Percentiles rank a stretch among this genome's conserved stretches.
phyloP scores from a whole-genome alignment of 139 green algal genomes.

The Volvox africanus region DNA sequence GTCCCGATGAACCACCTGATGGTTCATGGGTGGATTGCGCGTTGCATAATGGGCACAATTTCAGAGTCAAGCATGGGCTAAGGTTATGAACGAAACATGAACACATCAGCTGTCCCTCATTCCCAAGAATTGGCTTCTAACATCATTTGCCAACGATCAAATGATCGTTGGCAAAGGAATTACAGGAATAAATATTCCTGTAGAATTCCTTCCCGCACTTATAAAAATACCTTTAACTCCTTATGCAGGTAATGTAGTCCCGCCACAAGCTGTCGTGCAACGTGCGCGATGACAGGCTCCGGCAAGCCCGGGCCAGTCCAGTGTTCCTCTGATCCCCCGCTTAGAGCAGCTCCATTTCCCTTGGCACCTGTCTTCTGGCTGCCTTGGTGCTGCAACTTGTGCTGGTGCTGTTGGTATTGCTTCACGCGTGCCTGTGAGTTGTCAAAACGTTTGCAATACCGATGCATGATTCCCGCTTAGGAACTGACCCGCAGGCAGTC shows the following conservation, averaged over 20 bases:
- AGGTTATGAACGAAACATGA: too few relatives aligned
- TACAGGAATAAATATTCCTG: too few relatives aligned
- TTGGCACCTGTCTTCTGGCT: background rate
- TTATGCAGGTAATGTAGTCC: slow-evolving; percentile 76
- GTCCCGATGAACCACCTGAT: slow-evolving; percentile 79
- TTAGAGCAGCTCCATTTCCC: background rate
- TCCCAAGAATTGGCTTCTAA: too few relatives aligned
- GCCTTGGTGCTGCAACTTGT: slow-evolving; percentile 2
- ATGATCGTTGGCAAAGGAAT: too few relatives aligned
- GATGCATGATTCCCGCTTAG: too few relatives aligned
- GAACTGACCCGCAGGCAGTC: too few relatives aligned
- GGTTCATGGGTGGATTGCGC: background rate
- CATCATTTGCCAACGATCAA: too few relatives aligned
- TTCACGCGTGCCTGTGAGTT: slow-evolving; percentile 15
- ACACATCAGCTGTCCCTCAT: too few relatives aligned
- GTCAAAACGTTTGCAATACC: too few relatives aligned
- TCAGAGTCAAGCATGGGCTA: too few relatives aligned
- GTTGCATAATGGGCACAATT: too few relatives aligned
- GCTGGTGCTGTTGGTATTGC: slow-evolving; percentile 45
- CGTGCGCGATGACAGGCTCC: slow-evolving; percentile 64
- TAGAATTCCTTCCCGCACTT: too few relatives aligned
- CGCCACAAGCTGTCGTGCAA: slow-evolving; percentile 66
- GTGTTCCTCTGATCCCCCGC: background rate
- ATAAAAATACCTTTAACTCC: slow-evolving; percentile 49
- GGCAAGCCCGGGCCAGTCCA: slow-evolving; percentile 47